Evolutionary conservation across 2,329 filamentous ascomycete genomes (phyloP).

Genomic region (Orbilia blumenaviensis): DNA sequence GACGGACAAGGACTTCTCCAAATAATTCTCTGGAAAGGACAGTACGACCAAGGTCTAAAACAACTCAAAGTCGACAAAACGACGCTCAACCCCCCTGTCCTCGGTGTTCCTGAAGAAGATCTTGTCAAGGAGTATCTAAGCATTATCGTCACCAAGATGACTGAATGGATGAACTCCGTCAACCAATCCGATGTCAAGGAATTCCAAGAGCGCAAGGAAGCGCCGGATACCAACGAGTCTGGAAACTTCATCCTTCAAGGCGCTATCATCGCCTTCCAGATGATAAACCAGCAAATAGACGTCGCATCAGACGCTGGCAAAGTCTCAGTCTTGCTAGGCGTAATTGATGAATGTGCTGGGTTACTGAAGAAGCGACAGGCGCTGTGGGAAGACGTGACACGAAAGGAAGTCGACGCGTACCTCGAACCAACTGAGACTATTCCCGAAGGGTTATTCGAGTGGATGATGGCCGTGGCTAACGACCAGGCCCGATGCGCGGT

Average conservation of each 20-base stretch:
- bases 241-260: conserved; percentile 57
- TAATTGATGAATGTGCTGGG: conserved; percentile 94
- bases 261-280: conserved; percentile 79
- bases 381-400: conserved; percentile 85
- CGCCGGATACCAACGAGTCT: conserved; percentile 56
- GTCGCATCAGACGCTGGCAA: conserved; percentile 86
- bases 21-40: conserved; percentile 93
- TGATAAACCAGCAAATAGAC: conserved; percentile 91
- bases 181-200: conserved; percentile 81
- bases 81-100: conserved; percentile 82
- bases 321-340: conserved; percentile 89
- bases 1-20: conserved; percentile 86
- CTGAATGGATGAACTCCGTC: conserved; percentile 97
- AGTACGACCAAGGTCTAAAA: conserved; percentile 95
- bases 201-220: conserved; percentile 74
- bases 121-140: conserved; percentile 92
- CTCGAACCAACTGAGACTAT: conserved; percentile 63
- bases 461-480: conserved; percentile 95
- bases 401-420: conserved; percentile 82
- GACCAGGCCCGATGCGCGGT: conserved; percentile 99
- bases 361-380: conserved; percentile 83
- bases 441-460: conserved; percentile 69
- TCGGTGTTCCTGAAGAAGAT: conserved; percentile 89
- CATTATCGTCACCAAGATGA: conserved; percentile 92
- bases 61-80: conserved; percentile 82